These are phyloP conservation scores for Kregervanrija fluxuum DNA, from an alignment of 805 yeast species.

Conservation along the genomic window DNA sequence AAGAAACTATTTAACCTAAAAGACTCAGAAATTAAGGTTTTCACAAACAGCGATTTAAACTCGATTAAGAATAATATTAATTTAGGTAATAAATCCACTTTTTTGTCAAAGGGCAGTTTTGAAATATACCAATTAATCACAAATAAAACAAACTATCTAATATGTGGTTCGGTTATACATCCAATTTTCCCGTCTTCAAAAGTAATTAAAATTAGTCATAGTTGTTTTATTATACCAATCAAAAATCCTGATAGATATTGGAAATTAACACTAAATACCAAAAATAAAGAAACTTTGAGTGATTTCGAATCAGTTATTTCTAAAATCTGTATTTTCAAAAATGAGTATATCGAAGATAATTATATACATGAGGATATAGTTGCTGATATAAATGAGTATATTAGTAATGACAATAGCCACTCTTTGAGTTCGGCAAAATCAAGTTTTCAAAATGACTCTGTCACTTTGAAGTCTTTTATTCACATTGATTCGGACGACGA, in stretches of 20 bases:
- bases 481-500: conserved; percentile 2
- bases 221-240: conserved; percentile 54
- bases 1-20: conserved; percentile 1
- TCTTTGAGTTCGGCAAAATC: no score
- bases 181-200: conserved; percentile 64
- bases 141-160: conserved; percentile 48
- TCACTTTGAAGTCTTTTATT: conserved; percentile 2
- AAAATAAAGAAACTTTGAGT: conserved; percentile 22
- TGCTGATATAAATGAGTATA: no score
- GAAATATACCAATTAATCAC: conserved; percentile 52
- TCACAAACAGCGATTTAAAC: neutral
- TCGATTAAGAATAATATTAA: conserved; percentile 3
- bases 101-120: conserved; percentile 55
- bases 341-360: neutral
- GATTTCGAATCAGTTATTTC: conserved; percentile 22
- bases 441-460: conserved; percentile 4
- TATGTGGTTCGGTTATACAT: conserved; percentile 64
- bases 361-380: neutral
- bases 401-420: no score
- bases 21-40: conserved; percentile 11
- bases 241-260: conserved; percentile 74
- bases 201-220: conserved; percentile 41
- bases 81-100: conserved; percentile 3
- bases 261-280: conserved; percentile 40
- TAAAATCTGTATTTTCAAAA: conserved; percentile 14